These are phyloP conservation scores for Fusarium sp. DNA, from an alignment of 2,329 filamentous ascomycete species.

Conservation along the genomic window DNA sequence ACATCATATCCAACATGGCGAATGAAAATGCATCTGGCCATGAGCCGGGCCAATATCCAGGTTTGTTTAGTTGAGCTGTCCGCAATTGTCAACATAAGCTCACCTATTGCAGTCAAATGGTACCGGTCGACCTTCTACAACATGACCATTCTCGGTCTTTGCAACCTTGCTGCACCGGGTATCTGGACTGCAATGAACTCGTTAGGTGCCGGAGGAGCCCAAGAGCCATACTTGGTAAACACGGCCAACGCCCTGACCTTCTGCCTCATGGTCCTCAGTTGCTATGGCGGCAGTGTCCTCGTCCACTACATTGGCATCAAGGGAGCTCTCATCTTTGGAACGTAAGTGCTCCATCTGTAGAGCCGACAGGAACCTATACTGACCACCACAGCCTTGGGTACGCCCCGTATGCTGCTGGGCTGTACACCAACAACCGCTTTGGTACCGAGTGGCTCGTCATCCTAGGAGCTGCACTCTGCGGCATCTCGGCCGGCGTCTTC, in stretches of 20 bases:
- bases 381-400: constrained; percentile 66
- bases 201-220: constrained; percentile 76
- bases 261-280: constrained; percentile 78
- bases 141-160: constrained; percentile 76
- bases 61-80: not conserved
- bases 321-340: constrained; percentile 76
- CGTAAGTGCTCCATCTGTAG: constrained; percentile 53
- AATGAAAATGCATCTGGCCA: not conserved
- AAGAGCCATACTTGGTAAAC: constrained; percentile 68
- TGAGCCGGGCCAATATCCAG: not conserved
- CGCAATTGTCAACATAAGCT: not conserved
- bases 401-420: constrained; percentile 75
- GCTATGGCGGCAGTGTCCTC: constrained; percentile 72
- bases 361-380: not conserved
- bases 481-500: constrained; percentile 77
- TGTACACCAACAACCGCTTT: constrained; percentile 79
- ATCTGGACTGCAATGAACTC: constrained; percentile 82
- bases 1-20: not conserved
- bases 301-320: constrained; percentile 78
- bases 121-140: constrained; percentile 79
- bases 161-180: constrained; percentile 76
- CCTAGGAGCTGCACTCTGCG: constrained; percentile 75
- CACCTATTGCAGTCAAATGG: constrained; percentile 67
- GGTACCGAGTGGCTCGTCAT: constrained; percentile 76
- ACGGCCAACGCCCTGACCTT: constrained; percentile 78